A percentile compares a stretch with the other conserved stretches of the same genome.
Conservation (phyloP, 2,329 filamentous ascomycete genomes). For the Stachybotrys elegans region DNA sequence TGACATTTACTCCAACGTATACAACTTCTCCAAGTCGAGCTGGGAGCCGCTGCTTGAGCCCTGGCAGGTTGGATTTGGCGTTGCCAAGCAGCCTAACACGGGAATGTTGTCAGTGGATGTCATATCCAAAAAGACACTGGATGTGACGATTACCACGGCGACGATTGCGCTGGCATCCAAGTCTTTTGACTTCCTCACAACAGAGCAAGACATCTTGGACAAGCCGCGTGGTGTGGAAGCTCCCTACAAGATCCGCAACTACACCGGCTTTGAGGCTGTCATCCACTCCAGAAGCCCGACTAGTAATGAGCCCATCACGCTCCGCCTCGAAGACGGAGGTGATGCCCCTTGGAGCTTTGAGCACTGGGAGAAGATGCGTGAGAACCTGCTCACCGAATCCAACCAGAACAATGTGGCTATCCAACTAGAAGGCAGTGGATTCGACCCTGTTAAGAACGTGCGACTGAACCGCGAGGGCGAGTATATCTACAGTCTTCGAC, state of each 20-base stretch:
- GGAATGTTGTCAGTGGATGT: conserved; percentile 79
- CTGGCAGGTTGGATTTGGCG: conserved; percentile 89
- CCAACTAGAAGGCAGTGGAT: conserved; percentile 86
- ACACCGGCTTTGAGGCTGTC: conserved; percentile 86
- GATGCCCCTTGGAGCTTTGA: conserved; percentile 96
- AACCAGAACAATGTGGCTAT: conserved; percentile 75
- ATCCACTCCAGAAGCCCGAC: conserved; percentile 71
- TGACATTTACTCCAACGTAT: conserved; percentile 92
- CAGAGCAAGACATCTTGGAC: conserved; percentile 79
- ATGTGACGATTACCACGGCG: conserved; percentile 87
- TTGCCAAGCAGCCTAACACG: conserved; percentile 70
- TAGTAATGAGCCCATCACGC: conserved; percentile 63
- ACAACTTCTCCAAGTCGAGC: conserved; percentile 97
- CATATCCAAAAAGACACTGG: conserved; percentile 83
- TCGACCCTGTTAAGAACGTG: conserved; percentile 84
- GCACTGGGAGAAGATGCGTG: conserved; percentile 92
- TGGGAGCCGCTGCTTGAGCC: conserved; percentile 97
- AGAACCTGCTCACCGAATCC: conserved; percentile 81
- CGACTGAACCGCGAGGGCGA: conserved; percentile 93
- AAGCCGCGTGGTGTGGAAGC: conserved; percentile 90
- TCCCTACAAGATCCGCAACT: conserved; percentile 89
- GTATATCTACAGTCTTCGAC: conserved; percentile 80
- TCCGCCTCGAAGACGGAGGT: conserved; percentile 79
- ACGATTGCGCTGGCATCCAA: conserved; percentile 92
- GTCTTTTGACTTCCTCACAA: conserved; percentile 83